Evolutionary conservation across 2,329 filamentous ascomycete genomes (phyloP).

Genomic region (Raffaelea arxii): DNA sequence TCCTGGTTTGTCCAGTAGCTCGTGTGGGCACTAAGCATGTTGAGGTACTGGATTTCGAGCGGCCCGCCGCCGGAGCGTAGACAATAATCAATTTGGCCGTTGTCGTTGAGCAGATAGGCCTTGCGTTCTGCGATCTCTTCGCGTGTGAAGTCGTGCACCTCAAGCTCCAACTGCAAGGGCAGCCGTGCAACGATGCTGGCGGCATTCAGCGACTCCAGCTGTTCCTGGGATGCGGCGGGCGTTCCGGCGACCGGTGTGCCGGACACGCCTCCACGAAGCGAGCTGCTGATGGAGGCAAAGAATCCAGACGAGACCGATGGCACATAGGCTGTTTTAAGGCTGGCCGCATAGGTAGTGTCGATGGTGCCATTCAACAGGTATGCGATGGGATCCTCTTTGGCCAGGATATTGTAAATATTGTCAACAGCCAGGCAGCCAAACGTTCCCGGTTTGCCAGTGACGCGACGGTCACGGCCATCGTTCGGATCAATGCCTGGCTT

Average conservation of each 20-base stretch:
- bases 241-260: slow-evolving; percentile 28
- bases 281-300: slow-evolving; percentile 53
- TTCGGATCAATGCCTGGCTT: slow-evolving; percentile 65
- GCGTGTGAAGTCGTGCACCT: slow-evolving; percentile 87
- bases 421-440: slow-evolving; percentile 91
- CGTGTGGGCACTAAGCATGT: slow-evolving; percentile 92
- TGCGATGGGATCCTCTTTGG: slow-evolving; percentile 64
- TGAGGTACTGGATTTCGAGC: slow-evolving; percentile 89
- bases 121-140: slow-evolving; percentile 89
- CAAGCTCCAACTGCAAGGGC: slow-evolving; percentile 70
- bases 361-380: slow-evolving; percentile 88
- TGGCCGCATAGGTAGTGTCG: slow-evolving; percentile 67
- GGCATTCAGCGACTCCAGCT: too few species aligned
- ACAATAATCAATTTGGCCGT: slow-evolving; percentile 90
- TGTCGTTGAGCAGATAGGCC: slow-evolving; percentile 83
- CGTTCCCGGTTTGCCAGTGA: slow-evolving; percentile 68
- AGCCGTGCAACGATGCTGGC: slow-evolving; percentile 34
- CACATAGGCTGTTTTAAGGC: slow-evolving; percentile 68
- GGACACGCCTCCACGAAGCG: slow-evolving; percentile 53
- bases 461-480: slow-evolving; percentile 43
- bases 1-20: slow-evolving; percentile 87
- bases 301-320: slow-evolving; percentile 62
- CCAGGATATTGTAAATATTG: slow-evolving; percentile 91
- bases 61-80: slow-evolving; percentile 75
- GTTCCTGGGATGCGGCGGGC: slow-evolving; percentile 16